phyloP scores from a whole-genome alignment of 2,329 filamentous ascomycete genomes.

The Cercospora sp. region DNA sequence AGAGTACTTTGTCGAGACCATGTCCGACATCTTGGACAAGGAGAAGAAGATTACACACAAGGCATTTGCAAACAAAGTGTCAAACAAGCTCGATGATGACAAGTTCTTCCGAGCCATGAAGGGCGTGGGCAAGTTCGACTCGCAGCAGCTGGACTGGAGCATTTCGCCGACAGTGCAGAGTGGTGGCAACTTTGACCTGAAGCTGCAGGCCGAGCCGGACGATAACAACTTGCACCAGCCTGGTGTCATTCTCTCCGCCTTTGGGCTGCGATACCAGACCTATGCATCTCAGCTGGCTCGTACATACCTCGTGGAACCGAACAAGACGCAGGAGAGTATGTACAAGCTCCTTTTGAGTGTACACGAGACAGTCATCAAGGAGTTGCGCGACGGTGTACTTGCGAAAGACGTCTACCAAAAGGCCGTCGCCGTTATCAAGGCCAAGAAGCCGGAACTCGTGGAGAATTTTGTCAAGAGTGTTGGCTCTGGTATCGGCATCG shows the following conservation, averaged over 20 bases:
- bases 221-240: conserved; percentile 74
- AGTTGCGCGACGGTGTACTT: conserved; percentile 79
- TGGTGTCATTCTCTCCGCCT: conserved; percentile 87
- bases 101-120: conserved; percentile 91
- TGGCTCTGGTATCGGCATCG: conserved; percentile 88
- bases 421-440: conserved; percentile 73
- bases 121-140: conserved; percentile 82
- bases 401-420: conserved; percentile 92
- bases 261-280: conserved; percentile 92
- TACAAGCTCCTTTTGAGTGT: conserved; percentile 86
- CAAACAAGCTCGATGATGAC: conserved; percentile 85
- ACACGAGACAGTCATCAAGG: conserved; percentile 86
- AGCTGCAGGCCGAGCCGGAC: conserved; percentile 74
- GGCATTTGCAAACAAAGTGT: conserved; percentile 79
- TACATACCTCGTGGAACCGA: conserved; percentile 95
- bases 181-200: conserved; percentile 90
- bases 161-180: conserved; percentile 84
- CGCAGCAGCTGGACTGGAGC: conserved; percentile 88
- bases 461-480: conserved; percentile 93
- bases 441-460: conserved; percentile 92
- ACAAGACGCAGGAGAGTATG: conserved; percentile 90
- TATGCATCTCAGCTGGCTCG: conserved; percentile 91
- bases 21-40: conserved; percentile 92
- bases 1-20: conserved; percentile 95
- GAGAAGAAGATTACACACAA: conserved; percentile 97